Percentiles rank a stretch among this genome's conserved stretches.
phyloP scores from a whole-genome alignment of 441 rosid species.

The Francoa sonchifolia region DNA sequence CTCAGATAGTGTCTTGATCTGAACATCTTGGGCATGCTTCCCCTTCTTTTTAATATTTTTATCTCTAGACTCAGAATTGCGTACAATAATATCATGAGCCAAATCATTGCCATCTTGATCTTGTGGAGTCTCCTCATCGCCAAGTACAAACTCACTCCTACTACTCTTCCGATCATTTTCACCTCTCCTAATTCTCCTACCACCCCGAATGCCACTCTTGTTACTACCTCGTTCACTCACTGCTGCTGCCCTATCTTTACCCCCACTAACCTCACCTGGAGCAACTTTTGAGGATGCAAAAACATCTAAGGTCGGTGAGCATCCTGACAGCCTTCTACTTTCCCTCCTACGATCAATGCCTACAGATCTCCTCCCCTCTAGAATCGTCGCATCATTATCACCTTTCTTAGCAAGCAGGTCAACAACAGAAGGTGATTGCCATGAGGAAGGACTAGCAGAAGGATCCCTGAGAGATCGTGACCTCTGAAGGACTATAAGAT shows the following conservation, averaged over 20 bases:
- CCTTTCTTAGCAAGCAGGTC: slow-evolving; percentile 69
- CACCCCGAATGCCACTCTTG: slow-evolving; percentile 37
- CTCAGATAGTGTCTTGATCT: slow-evolving; percentile 51
- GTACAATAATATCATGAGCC: slow-evolving; percentile 31
- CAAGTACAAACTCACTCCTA: slow-evolving; percentile 29
- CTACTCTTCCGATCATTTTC: slow-evolving; percentile 43
- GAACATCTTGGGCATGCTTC: slow-evolving; percentile 40
- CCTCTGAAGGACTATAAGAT: slow-evolving; percentile 80
- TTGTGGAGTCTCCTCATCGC: slow-evolving; percentile 19
- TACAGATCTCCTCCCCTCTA: slow-evolving; percentile 51
- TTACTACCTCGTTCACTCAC: slow-evolving; percentile 39
- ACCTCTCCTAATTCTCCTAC: slow-evolving; percentile 57
- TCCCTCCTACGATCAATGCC: slow-evolving; percentile 42
- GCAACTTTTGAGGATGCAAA: slow-evolving; percentile 51
- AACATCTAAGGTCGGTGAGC: slow-evolving; percentile 46
- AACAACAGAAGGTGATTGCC: slow-evolving; percentile 73
- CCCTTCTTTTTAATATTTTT: slow-evolving; percentile 45
- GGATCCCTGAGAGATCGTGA: slow-evolving; percentile 94
- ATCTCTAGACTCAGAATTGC: slow-evolving; percentile 40
- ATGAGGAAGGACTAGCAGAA: slow-evolving; percentile 78
- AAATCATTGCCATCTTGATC: slow-evolving; percentile 27
- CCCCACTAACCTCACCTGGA: slow-evolving; percentile 28
- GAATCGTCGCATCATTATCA: slow-evolving; percentile 23
- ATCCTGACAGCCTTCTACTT: slow-evolving; percentile 52
- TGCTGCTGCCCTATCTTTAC: slow-evolving; percentile 23